Conservation (phyloP, 768 basidiomycete species). For the Trametes cubensis region DNA sequence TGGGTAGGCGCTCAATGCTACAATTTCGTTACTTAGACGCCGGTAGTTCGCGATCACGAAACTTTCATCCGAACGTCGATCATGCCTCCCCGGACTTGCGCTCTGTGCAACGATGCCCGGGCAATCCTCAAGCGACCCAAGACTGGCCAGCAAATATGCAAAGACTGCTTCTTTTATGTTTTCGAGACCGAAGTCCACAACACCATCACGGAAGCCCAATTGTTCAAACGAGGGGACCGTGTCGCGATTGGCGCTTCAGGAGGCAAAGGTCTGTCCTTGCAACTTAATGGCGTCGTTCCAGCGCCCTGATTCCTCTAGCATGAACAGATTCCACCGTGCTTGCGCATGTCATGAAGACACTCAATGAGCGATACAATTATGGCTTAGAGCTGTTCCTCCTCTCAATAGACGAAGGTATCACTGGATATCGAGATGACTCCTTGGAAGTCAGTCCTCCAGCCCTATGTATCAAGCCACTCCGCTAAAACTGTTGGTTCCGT, state of each 20-base stretch:
- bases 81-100: slow-evolving; percentile 85
- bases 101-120: slow-evolving; percentile 70
- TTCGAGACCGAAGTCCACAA: slow-evolving; percentile 99
- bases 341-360: slow-evolving; percentile 93
- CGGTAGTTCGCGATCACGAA: slow-evolving; percentile 5
- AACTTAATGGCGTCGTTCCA: neutral
- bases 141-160: slow-evolving; percentile 96
- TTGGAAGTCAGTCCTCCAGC: slow-evolving; percentile 63
- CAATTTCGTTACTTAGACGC: slow-evolving; percentile 18
- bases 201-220: slow-evolving; percentile 79
- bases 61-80: slow-evolving; percentile 20
- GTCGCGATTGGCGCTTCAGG: slow-evolving; percentile 99
- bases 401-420: slow-evolving; percentile 98
- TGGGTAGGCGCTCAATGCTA: slow-evolving; percentile 7
- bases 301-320: neutral
- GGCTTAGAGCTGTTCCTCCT: slow-evolving; percentile 88
- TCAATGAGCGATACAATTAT: slow-evolving; percentile 94
- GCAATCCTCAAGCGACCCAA: slow-evolving; percentile 95
- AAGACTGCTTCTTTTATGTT: slow-evolving; percentile 93
- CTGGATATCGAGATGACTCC: slow-evolving; percentile 97
- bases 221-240: slow-evolving; percentile 88
- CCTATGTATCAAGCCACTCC: neutral
- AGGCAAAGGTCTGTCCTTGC: slow-evolving; percentile 76
- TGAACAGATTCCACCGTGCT: slow-evolving; percentile 91
- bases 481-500: slow-evolving; percentile 9